Base-by-base conservation (phyloP, 2,329 filamentous ascomycete genomes). In the Microdochium nivale region DNA sequence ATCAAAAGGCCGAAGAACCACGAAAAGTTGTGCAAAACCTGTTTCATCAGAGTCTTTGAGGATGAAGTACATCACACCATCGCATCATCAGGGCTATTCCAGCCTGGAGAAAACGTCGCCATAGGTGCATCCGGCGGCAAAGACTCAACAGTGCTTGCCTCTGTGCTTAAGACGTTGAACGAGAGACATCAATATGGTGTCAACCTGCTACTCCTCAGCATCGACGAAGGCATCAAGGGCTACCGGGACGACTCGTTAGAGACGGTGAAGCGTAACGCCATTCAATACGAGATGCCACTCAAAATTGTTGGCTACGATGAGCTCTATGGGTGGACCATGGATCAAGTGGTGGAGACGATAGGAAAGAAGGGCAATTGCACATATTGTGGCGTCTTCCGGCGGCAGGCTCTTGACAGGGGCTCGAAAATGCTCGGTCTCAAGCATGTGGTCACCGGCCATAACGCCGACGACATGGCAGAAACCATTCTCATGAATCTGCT, bases 321-420 rank as follows among this genome's bases (percentile, higher is more conserved):
- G 62, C 75, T 99, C 10, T 99, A 99, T 66, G 94, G 92, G 9
- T 99, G 94, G 94, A 96, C 91, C 1, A 99, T 99, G 94, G 94
- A 99, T 64, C 90, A 97, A 64, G 94, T 99, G 10, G 95, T 99
- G 3, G 88, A 91, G 62, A 89, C 92, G 48, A 88, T 99, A 49
- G 94, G 94, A 14, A 97, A 96, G 73, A 97, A 96, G 69, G 91
- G 92, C 27, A 99, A 99, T 69, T 99, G 94, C 77, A 99, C 95
- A 27, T 99, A 99, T 64, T 99, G 94, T 63, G 94, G 94, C 14
- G 94, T 99, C 19, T 99, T 99, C 65, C 79, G 94, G 51, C 80
- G 95, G 53, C 94, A 99, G 71, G 94, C 94, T 1, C 77, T 99
- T 32, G 94, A 99, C 67, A 83, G 94, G 9, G 94, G 94, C 19